Base-by-base conservation (phyloP, 2,329 filamentous ascomycete genomes). In the Sphaerulina vaccinii region DNA sequence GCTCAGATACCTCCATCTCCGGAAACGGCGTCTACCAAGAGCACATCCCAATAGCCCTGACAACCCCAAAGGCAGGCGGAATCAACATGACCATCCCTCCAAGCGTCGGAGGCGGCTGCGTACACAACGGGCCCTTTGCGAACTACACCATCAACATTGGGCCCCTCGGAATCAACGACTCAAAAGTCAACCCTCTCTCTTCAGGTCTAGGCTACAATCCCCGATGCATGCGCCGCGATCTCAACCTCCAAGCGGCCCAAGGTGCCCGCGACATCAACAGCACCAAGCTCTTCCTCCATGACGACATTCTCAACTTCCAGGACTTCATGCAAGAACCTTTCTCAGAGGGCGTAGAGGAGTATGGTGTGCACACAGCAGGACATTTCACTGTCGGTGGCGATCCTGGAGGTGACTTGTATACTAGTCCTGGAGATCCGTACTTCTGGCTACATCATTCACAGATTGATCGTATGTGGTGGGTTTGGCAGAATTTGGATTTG, bases 51-150 rank as follows among this genome's bases (percentile, higher is more conserved):
- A 56, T 52, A n/a, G 49, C 19, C 27, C 36, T 55, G 38, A 56
- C 43, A 41, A 49, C 36, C 38, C 38, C 0, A 2, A 15, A 3
- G 39, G 47, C 15, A 19, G 73, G n/a, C n/a, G n/a, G n/a, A n/a
- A n/a, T n/a, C n/a, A n/a, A n/a, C n/a, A n/a, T n/a, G n/a, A n/a
- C n/a, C n/a, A n/a, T n/a, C 52, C 68, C 61, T 23, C 55, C 76
- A 3, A 24, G 56, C 15, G 76, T 74, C 0, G 80, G 80, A 9
- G 80, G 80, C 32, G 80, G 80, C 3, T 83, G 79, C 62, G 70
- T 84, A 2, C 71, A 62, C 8, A 70, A 67, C 1, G 79, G 79
- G 0, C 78, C 79, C 0, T 80, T 81, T 65, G 45, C 66, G 35
- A 60, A 66, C 41, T 53, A 66, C 11, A 65, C 65, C 6, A 46